A percentile compares a stretch with the other conserved stretches of the same genome.
Conservation (phyloP, 2,329 filamentous ascomycete genomes). For the Neonectria sp. region DNA sequence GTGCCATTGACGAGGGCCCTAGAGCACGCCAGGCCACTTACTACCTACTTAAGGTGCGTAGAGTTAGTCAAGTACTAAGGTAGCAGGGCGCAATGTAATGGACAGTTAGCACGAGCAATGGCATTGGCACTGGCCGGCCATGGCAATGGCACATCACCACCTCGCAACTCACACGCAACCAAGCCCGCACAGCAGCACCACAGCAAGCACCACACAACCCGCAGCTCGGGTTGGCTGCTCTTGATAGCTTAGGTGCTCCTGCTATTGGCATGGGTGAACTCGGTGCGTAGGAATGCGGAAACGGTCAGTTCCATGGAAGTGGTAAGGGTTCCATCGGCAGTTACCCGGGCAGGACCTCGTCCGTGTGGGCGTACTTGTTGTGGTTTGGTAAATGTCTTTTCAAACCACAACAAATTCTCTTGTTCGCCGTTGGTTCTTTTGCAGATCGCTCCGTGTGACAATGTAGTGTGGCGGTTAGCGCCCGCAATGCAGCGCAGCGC, state of each 20-base stretch:
- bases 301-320: slow-evolving; percentile 6
- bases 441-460: slow-evolving; percentile 3
- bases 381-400: neutral
- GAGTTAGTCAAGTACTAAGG: too few relatives aligned
- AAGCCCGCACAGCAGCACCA: neutral
- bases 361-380: neutral
- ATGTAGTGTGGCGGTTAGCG: neutral
- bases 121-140: neutral
- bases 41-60: too few relatives aligned
- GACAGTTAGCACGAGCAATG: neutral
- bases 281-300: slow-evolving; percentile 10
- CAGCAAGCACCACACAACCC: neutral
- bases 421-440: neutral
- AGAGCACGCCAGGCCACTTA: neutral
- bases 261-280: slow-evolving; percentile 16
- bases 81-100: neutral
- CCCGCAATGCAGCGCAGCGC: neutral
- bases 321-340: slow-evolving; percentile 14
- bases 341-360: neutral
- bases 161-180: neutral
- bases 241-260: slow-evolving; percentile 6
- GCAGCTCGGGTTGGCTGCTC: neutral
- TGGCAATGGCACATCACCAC: neutral
- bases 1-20: slow-evolving; percentile 15
- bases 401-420: slow-evolving; percentile 5